phyloP scores from a whole-genome alignment of 1,284 basidiomycete genomes.

The Papiliotrema nemorosa region DNA sequence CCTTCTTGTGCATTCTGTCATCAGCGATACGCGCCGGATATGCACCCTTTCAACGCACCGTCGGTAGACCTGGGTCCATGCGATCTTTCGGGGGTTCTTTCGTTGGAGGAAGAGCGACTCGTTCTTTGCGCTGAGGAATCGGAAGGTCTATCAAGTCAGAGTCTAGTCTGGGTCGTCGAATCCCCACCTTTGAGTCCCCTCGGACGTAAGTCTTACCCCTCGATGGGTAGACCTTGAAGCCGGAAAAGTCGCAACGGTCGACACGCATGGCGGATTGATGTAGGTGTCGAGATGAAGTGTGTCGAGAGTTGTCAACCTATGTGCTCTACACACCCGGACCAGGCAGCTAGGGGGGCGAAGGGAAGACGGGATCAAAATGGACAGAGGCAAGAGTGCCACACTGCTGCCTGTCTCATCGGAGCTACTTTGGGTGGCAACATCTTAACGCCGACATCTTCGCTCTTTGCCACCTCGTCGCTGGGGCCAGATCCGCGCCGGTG shows the following conservation, averaged over 20 bases:
- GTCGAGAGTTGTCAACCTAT: too few species aligned
- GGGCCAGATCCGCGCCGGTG: too few species aligned
- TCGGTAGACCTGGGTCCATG: constrained; percentile 95
- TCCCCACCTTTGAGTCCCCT: constrained; percentile 85
- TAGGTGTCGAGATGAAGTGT: too few species aligned
- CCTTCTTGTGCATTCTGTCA: constrained; percentile 97
- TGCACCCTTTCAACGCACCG: constrained; percentile 39
- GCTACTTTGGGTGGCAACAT: too few species aligned
- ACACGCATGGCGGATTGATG: constrained; percentile 83
- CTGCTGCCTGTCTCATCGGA: too few species aligned
- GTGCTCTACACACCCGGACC: too few species aligned
- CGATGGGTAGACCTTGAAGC: constrained; percentile 92
- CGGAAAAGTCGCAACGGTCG: constrained; percentile 95
- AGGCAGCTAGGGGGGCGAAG: too few species aligned
- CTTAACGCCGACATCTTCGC: too few species aligned
- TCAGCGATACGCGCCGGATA: not conserved
- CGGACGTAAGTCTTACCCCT: constrained; percentile 95
- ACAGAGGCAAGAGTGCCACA: too few species aligned
- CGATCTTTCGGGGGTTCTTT: constrained; percentile 99
- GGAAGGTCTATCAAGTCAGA: constrained; percentile 67
- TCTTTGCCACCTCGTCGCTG: too few species aligned
- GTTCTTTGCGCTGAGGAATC: constrained; percentile 83
- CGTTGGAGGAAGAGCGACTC: constrained; percentile 97
- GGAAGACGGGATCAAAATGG: too few species aligned
- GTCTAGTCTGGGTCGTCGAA: constrained; percentile 7